Percentiles rank a stretch among this genome's conserved stretches.
phyloP scores from a whole-genome alignment of 179 eudicot genomes.

The Camellia oleifera region DNA sequence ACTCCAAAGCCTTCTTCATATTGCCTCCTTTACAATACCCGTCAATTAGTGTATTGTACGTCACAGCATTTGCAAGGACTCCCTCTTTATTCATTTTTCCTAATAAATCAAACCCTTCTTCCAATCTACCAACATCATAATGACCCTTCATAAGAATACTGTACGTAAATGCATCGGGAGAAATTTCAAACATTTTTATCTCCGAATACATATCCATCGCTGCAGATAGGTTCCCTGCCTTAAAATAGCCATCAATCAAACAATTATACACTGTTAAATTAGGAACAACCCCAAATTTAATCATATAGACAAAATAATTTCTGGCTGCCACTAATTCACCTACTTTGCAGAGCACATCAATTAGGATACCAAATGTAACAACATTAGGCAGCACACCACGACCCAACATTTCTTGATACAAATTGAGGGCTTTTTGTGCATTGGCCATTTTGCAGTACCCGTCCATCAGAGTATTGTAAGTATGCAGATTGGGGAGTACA shows the following conservation, averaged over 20 bases:
- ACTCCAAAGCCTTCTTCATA: constrained; percentile 65
- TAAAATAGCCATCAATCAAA: constrained; percentile 59
- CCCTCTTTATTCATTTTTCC: constrained; percentile 51
- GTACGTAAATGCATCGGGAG: constrained; percentile 55
- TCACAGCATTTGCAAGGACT: constrained; percentile 48
- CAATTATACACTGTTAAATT: constrained; percentile 65
- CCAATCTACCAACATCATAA: constrained; percentile 53
- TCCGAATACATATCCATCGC: constrained; percentile 39
- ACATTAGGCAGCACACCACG: constrained; percentile 49
- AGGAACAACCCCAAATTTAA: constrained; percentile 57
- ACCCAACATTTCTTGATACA: constrained; percentile 54
- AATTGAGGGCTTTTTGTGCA: constrained; percentile 28
- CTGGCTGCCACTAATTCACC: constrained; percentile 50
- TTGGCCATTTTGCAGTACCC: constrained; percentile 62
- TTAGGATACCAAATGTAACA: constrained; percentile 61
- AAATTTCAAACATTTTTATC: constrained; percentile 46
- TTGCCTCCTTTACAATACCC: constrained; percentile 60
- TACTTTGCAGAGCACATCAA: constrained; percentile 50
- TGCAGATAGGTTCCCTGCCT: constrained; percentile 46
- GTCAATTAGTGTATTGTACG: constrained; percentile 63
- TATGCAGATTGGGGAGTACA: constrained; percentile 57
- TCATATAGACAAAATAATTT: constrained; percentile 53
- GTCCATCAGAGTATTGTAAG: constrained; percentile 65
- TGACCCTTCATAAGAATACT: constrained; percentile 62
- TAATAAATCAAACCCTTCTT: constrained; percentile 57